phyloP scores from a whole-genome alignment of 495 filamentous ascomycete species.

The Lophiotrema nucula region DNA sequence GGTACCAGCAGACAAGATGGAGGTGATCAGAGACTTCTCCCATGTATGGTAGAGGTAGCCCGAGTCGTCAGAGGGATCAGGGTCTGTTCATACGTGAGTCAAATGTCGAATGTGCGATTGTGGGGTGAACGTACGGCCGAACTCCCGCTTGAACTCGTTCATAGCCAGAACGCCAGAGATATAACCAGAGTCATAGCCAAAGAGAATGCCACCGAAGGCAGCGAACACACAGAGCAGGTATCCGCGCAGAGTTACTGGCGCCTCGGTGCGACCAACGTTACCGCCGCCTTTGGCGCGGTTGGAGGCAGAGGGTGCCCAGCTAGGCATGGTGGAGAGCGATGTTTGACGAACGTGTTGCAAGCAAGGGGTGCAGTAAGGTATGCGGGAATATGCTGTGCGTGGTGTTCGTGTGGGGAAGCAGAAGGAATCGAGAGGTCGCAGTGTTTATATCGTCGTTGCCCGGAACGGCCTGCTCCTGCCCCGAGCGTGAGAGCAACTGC shows the following conservation, averaged over 20 bases:
- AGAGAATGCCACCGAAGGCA: constrained; percentile 46
- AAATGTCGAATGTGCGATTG: background rate
- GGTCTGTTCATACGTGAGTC: background rate
- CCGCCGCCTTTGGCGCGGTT: constrained; percentile 8
- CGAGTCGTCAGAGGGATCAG: constrained; percentile 13
- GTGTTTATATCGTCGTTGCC: background rate
- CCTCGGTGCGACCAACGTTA: constrained; percentile 40
- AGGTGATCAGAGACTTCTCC: constrained; percentile 56
- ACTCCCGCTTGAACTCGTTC: constrained; percentile 33
- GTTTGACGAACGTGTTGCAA: background rate
- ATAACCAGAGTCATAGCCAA: constrained; percentile 46
- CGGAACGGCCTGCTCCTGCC: background rate
- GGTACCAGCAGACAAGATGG: constrained; percentile 38
- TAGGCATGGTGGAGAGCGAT: constrained; percentile 3
- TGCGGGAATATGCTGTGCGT: background rate
- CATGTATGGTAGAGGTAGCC: constrained; percentile 19
- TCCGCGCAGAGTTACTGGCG: constrained; percentile 42
- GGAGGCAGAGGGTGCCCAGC: constrained; percentile 25
- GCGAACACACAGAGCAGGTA: constrained; percentile 46
- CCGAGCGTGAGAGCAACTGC: background rate
- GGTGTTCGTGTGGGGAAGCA: background rate
- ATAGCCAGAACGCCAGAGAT: constrained; percentile 42
- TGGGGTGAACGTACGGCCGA: constrained; percentile 15
- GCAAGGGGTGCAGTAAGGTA: background rate
- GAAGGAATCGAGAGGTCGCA: background rate